phyloP scores from a whole-genome alignment of 2,329 filamentous ascomycete species.

The Lasiodiplodia sp. region DNA sequence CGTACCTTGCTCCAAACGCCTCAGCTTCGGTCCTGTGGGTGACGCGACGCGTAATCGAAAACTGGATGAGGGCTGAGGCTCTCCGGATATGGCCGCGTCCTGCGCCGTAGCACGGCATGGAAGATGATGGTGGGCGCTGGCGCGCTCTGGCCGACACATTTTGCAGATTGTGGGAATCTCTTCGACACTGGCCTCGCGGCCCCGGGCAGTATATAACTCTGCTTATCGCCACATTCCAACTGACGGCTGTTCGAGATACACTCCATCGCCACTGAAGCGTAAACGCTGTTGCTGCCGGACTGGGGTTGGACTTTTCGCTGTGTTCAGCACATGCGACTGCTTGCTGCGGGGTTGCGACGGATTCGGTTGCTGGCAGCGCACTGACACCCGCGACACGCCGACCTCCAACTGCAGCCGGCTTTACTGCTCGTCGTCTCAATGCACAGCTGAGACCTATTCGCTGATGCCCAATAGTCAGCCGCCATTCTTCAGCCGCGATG shows the following conservation, averaged over 20 bases:
- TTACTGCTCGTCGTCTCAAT: background rate
- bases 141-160: background rate
- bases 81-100: background rate
- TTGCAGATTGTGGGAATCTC: background rate
- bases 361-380: constrained; percentile 4
- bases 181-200: background rate
- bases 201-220: constrained; percentile 8
- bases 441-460: constrained; percentile 2
- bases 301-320: background rate
- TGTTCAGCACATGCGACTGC: background rate
- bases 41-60: background rate
- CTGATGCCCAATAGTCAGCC: background rate
- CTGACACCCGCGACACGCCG: background rate
- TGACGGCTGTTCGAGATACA: background rate
- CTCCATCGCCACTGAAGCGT: background rate
- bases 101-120: background rate
- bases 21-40: background rate
- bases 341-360: constrained; percentile 16
- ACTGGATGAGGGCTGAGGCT: background rate
- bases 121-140: background rate
- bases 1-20: background rate
- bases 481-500: background rate
- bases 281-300: background rate
- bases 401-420: background rate
- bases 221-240: background rate